These are phyloP conservation scores for Ulvella scutata DNA, from an alignment of 139 green algal species.

Conservation along the genomic window DNA sequence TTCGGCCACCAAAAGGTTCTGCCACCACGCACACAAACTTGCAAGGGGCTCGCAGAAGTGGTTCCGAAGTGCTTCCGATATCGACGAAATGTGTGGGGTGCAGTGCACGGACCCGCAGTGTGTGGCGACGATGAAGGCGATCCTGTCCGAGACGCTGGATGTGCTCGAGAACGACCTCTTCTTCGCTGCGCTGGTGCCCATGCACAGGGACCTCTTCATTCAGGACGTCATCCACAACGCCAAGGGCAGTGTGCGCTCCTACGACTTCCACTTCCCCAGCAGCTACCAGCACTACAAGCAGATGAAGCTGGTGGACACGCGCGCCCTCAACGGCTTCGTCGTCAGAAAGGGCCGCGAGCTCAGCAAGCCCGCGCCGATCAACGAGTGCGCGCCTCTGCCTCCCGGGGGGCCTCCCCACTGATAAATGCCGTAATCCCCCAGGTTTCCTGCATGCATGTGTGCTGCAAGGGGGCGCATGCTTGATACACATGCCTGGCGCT, in stretches of 20 bases:
- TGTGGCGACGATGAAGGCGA: neutral
- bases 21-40: too few species aligned
- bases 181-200: neutral
- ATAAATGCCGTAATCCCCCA: too few species aligned
- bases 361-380: neutral
- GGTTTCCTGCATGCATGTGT: too few species aligned
- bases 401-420: too few species aligned
- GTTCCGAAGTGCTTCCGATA: too few species aligned
- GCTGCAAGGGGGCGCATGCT: too few species aligned
- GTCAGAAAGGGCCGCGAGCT: neutral
- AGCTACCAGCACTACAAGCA: neutral
- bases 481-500: too few species aligned
- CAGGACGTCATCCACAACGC: neutral
- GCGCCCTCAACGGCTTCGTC: conserved; percentile 2
- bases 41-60: too few species aligned
- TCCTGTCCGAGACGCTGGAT: neutral
- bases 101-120: neutral
- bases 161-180: neutral
- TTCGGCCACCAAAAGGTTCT: too few species aligned
- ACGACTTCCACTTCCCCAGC: neutral
- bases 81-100: too few species aligned
- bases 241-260: neutral
- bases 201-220: neutral
- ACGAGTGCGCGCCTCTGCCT: neutral
- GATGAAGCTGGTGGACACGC: conserved; percentile 1